phyloP scores from a whole-genome alignment of 768 basidiomycete genomes.

The Strobilomyces echinocephalus region DNA sequence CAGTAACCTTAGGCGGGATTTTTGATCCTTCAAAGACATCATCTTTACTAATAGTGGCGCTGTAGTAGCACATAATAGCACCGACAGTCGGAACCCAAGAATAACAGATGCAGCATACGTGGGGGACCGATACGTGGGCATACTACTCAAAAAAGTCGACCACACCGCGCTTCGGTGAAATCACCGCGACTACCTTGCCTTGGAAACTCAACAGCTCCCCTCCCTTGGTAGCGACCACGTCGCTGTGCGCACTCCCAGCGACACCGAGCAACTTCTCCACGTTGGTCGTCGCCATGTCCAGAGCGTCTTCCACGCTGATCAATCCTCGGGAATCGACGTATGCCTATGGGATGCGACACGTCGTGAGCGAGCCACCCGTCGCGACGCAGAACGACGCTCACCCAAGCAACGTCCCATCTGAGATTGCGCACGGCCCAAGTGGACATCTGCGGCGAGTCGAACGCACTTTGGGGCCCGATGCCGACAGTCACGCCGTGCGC shows the following conservation, averaged over 20 bases:
- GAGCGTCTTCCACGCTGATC: slow-evolving; percentile 36
- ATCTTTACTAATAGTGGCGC: too few relatives aligned
- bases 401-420: slow-evolving; percentile 89
- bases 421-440: slow-evolving; percentile 81
- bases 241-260: slow-evolving; percentile 17
- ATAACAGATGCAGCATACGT: not conserved
- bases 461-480: slow-evolving; percentile 41
- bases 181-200: slow-evolving; percentile 41
- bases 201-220: slow-evolving; percentile 40
- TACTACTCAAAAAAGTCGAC: slow-evolving; percentile 34
- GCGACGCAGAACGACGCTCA: slow-evolving; percentile 53
- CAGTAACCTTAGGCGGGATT: too few relatives aligned
- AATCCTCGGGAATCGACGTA: slow-evolving; percentile 36
- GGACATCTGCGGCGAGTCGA: slow-evolving; percentile 62
- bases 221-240: slow-evolving; percentile 39
- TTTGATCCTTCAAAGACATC: too few relatives aligned
- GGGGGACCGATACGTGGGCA: too few relatives aligned
- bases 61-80: too few relatives aligned
- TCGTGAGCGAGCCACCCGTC: not conserved
- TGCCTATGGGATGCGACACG: slow-evolving; percentile 19
- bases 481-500: slow-evolving; percentile 61
- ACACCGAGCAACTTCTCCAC: slow-evolving; percentile 42
- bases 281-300: slow-evolving; percentile 39
- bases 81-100: not conserved
- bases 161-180: slow-evolving; percentile 32